Evolutionary conservation across 176 grass and related monocot genomes (phyloP).

Genomic region (Lolium perenne): DNA sequence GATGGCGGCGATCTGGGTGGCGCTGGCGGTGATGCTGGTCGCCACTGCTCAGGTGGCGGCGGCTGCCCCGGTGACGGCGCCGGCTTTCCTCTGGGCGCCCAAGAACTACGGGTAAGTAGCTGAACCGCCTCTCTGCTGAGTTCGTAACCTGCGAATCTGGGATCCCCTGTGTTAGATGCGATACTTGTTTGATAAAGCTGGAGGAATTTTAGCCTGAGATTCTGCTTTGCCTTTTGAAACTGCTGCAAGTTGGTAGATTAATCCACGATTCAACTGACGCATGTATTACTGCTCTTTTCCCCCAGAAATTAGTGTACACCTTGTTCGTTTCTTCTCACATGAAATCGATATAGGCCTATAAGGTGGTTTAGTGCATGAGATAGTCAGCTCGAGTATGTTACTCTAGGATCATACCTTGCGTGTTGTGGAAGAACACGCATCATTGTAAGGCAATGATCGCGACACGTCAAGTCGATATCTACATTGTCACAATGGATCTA

Average conservation of each 20-base stretch:
- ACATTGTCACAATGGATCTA: not conserved
- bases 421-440: not conserved
- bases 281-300: not conserved
- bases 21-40: conserved; percentile 42
- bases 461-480: not conserved
- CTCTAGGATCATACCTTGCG: not conserved
- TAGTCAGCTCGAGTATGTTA: not conserved
- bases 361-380: not conserved
- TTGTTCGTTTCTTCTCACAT: not conserved
- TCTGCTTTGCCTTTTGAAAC: not conserved
- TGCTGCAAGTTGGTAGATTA: not conserved
- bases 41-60: conserved; percentile 14
- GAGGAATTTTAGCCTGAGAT: not conserved
- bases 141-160: conserved; percentile 22
- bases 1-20: conserved; percentile 47
- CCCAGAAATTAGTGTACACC: not conserved
- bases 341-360: not conserved
- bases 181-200: not conserved
- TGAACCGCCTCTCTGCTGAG: conserved; percentile 5
- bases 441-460: not conserved
- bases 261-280: not conserved
- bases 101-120: conserved; percentile 61
- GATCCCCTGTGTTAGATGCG: conserved; percentile 34
- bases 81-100: conserved; percentile 81
- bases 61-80: conserved; percentile 40